Evolutionary conservation across 2,329 filamentous ascomycete species (phyloP), one percentile per base, ranked within the genome.

Genomic region (Fusarium concolor): DNA sequence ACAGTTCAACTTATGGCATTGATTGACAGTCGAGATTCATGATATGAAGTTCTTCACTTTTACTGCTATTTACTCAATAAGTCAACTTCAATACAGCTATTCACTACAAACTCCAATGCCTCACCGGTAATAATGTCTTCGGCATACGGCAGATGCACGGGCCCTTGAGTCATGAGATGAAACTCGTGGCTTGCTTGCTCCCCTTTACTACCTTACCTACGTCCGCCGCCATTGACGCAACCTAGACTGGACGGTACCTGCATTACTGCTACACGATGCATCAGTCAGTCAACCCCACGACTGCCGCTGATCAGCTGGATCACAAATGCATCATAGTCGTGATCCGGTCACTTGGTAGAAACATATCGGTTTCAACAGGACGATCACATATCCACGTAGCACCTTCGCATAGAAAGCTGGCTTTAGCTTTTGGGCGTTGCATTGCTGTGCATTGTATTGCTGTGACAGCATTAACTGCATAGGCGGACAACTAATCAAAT

Each of bases 401-500:
- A 37, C 28, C 17, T 35, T 45, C 9, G 18, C 47, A 37, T 43
- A 35, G 31, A 29, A 8, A 20, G 22, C 52, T 39, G n/a, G 12
- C 31, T 39, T 39, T 33, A 26, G 29, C 45, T 33, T 33, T 33
- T 33, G 31, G 29, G 41, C 20, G 55, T 53, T 37, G 22, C 44
- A 26, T 43, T 12, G 33, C 22, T 7, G 17, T 33, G 18, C 20
- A 49, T 49, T 20, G 41, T n/a, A 55, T 53, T 39, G 22, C 49
- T 26, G 41, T 20, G n/a, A 55, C 28, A 44, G 56, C 47, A 49
- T 39, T 47, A 35, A 62, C 41, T 42, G 28, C 53, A 24, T 45
- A 45, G 39, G 65, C 49, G 53, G 37, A 39, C 47, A 47, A 24
- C 39, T 51, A 70, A 58, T 57, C 66, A 57, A 70, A 63, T 63